Evolutionary conservation across 441 rosid genomes (phyloP), one percentile per base, ranked within the genome.

Genomic region (Mallotus japonicus): DNA sequence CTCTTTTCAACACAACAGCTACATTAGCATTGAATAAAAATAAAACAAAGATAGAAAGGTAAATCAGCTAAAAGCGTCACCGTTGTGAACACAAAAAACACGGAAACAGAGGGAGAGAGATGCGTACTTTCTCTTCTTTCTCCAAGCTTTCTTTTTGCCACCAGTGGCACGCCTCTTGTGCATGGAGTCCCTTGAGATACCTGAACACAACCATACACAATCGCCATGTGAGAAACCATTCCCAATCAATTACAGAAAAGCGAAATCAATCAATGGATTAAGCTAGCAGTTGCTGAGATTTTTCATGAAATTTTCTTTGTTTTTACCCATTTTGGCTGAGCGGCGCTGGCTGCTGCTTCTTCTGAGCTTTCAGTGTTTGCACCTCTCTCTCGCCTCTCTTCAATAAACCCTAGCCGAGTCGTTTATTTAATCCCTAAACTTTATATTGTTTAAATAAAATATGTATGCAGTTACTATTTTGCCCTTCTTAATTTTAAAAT

Each of bases 121-220:
- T 8, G 9, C 56, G 46, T 73, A 88, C 88, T 88, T 88, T 83
- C 89, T 70, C 88, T 88, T 88, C 88, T 88, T 88, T 79, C 92
- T 86, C 92, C 92, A 86, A 1, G 88, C 88, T 76, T 85, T 86
- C 87, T 86, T 85, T 75, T 88, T 88, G 77, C 90, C 90, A 54
- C 92, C 92, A 60, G 90, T 88, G 77, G 92, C 92, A 71, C 92
- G 89, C 77, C 92, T 85, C 83, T 88, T 88, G 90, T 88, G 92
- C 88, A 88, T 85, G 1, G 90, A 86, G 75, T 85, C 90, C 71
- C 92, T 85, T 54, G 92, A 86, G 72, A 86, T 88, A 81, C 92
- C 88, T 86, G 79, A 17, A 50, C 13, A 67, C 22, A 15, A 49
- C 9, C 53, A 53, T 53, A 53, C 19, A 53, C 6, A 53, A 15